These are phyloP conservation scores for Didymella exigua DNA, from an alignment of 2,329 filamentous ascomycete species.

Conservation along the genomic window DNA sequence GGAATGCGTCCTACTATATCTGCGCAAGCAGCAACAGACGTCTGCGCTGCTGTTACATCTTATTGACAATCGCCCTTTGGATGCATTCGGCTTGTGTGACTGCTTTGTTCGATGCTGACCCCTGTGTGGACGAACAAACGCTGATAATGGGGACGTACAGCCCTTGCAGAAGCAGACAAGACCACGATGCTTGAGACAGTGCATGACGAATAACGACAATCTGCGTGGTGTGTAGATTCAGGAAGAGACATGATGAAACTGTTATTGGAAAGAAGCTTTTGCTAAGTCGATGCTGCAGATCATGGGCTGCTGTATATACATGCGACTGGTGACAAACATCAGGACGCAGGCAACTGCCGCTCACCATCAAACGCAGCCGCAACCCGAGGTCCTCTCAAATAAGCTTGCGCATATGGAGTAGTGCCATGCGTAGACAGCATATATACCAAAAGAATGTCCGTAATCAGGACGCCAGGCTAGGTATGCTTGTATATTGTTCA, in stretches of 20 bases:
- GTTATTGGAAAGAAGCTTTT: constrained; percentile 9
- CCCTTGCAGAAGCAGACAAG: constrained; percentile 6
- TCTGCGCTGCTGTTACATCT: constrained; percentile 1
- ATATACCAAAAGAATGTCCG: constrained; percentile 15
- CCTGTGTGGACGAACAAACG: constrained; percentile 6
- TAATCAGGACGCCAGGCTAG: constrained; percentile 27
- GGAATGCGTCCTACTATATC: constrained; percentile 29
- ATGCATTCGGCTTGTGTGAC: constrained; percentile 26
- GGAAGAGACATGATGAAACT: background rate
- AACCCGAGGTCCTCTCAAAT: background rate
- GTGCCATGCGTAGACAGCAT: constrained; percentile 7
- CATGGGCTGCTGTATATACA: constrained; percentile 4
- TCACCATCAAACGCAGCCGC: background rate
- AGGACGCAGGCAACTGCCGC: constrained; percentile 1
- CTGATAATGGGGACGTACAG: constrained; percentile 6
- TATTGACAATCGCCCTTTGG: constrained; percentile 25
- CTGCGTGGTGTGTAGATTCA: background rate
- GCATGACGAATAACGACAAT: background rate
- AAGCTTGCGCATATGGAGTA: background rate
- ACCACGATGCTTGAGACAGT: background rate
- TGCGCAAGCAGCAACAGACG: constrained; percentile 18
- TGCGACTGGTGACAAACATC: background rate
- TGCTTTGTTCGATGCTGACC: constrained; percentile 23
- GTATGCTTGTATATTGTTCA: constrained; percentile 18
- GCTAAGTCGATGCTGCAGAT: constrained; percentile 12